phyloP scores from a whole-genome alignment of 306 rosid species.

The Hippophae tibetana region DNA sequence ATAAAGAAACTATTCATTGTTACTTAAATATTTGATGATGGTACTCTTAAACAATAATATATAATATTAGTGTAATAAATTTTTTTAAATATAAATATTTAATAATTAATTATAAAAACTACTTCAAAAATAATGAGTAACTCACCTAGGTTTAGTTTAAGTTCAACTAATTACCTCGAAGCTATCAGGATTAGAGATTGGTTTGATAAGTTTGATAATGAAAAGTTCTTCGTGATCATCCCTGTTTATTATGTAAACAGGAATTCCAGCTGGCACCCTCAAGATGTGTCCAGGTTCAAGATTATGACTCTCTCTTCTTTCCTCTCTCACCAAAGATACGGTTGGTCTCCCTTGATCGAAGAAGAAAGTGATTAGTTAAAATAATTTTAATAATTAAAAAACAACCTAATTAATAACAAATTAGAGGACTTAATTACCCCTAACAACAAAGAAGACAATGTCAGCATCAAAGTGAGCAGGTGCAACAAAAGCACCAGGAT shows the following conservation, averaged over 20 bases:
- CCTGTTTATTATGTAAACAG: constrained; percentile 42
- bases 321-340: constrained; percentile 35
- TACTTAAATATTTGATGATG: too few relatives aligned
- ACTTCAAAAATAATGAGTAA: too few relatives aligned
- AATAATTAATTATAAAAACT: too few relatives aligned
- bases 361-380: neutral
- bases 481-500: constrained; percentile 31
- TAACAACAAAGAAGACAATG: constrained; percentile 27
- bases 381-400: neutral
- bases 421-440: constrained; percentile 22
- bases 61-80: too few relatives aligned
- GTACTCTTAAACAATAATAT: too few relatives aligned
- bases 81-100: too few relatives aligned
- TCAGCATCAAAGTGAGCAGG: constrained; percentile 61
- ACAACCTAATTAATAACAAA: neutral
- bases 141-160: too few relatives aligned
- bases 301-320: constrained; percentile 33
- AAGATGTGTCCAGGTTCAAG: constrained; percentile 51
- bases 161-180: constrained; percentile 29
- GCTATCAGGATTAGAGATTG: constrained; percentile 34
- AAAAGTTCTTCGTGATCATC: constrained; percentile 46
- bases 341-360: constrained; percentile 39
- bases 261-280: constrained; percentile 47
- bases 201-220: constrained; percentile 27
- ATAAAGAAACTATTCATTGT: too few relatives aligned